Evolutionary conservation across 768 basidiomycete genomes (phyloP).

Genomic region (Daedaleopsis sinensis): DNA sequence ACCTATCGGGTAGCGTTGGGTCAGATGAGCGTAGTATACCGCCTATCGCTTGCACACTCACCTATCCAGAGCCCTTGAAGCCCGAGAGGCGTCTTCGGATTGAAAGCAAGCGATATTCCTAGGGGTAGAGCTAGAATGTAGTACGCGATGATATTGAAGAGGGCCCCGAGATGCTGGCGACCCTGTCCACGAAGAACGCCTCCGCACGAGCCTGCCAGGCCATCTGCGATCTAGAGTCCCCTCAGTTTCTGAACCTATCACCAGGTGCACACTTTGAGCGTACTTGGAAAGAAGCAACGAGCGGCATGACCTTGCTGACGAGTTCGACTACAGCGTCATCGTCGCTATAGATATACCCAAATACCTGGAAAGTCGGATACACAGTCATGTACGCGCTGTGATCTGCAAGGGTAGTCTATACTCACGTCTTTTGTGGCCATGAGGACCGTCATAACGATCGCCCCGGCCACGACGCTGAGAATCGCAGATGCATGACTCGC

Average conservation of each 20-base stretch:
- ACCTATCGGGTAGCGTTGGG: conserved; percentile 34
- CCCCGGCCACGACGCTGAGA: conserved; percentile 61
- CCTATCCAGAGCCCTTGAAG: conserved; percentile 57
- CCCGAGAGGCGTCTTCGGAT: conserved; percentile 38
- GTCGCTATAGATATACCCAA: conserved; percentile 71
- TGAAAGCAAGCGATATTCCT: conserved; percentile 55
- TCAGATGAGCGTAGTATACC: background rate
- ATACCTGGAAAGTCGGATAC: conserved; percentile 43
- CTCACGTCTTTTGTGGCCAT: conserved; percentile 59
- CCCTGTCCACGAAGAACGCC: conserved; percentile 53
- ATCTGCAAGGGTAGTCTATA: background rate
- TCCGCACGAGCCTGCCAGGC: conserved; percentile 53
- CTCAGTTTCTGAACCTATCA: background rate
- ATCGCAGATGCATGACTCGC: conserved; percentile 67
- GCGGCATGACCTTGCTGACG: conserved; percentile 54
- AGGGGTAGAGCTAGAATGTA: conserved; percentile 56
- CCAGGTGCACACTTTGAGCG: background rate
- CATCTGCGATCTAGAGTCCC: conserved; percentile 47
- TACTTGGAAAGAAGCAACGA: conserved; percentile 59
- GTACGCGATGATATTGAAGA: conserved; percentile 73
- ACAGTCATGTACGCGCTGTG: background rate
- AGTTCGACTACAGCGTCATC: conserved; percentile 54
- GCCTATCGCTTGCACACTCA: conserved; percentile 8
- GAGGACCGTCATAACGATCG: conserved; percentile 60
- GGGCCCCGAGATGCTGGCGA: conserved; percentile 71